A percentile compares a stretch with the other conserved stretches of the same genome.
phyloP scores from a whole-genome alignment of 2,329 filamentous ascomycete genomes.

The Daldinia sp. region DNA sequence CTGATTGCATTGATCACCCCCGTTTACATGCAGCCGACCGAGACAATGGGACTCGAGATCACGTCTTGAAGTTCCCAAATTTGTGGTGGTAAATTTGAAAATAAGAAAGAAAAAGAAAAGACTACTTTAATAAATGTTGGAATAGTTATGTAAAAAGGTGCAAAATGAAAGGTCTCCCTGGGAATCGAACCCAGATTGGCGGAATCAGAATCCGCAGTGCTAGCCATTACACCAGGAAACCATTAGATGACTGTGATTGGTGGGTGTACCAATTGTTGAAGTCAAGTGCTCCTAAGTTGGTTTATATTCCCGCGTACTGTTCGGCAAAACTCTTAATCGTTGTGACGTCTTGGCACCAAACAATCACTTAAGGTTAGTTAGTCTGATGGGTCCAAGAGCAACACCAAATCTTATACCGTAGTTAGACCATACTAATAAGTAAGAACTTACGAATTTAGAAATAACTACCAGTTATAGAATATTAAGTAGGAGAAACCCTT shows the following conservation, averaged over 20 bases:
- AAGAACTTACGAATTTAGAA: too few species aligned
- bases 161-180: slow-evolving; percentile 31
- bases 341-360: background rate
- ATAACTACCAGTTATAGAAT: too few species aligned
- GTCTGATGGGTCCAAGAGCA: too few species aligned
- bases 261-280: background rate
- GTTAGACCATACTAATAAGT: too few species aligned
- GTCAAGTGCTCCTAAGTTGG: background rate
- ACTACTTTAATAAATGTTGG: background rate
- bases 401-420: too few species aligned
- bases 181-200: slow-evolving; percentile 39
- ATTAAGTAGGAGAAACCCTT: too few species aligned
- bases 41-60: background rate
- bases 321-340: background rate
- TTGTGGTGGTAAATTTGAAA: too few species aligned
- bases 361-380: too few species aligned
- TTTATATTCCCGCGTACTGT: background rate
- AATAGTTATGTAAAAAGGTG: background rate
- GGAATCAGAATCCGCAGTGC: slow-evolving; percentile 37
- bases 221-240: slow-evolving; percentile 38
- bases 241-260: slow-evolving; percentile 16
- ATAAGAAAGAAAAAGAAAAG: background rate
- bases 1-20: background rate
- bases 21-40: background rate
- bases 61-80: too few species aligned